Conservation (phyloP, 768 basidiomycete species). For the Mycena leptocephala region DNA sequence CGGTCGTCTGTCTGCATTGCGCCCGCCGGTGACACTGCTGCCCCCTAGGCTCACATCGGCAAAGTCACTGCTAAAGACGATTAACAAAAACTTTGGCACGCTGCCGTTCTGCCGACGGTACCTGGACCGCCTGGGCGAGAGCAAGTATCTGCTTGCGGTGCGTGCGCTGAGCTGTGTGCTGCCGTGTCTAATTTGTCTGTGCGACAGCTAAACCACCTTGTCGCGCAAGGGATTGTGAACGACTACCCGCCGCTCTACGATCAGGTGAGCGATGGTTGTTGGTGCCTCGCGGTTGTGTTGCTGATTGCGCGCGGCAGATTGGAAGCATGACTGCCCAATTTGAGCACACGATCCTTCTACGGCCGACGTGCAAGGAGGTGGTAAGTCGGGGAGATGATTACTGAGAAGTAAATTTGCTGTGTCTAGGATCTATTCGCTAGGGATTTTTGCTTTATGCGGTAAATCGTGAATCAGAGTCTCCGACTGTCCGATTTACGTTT, state of each 20-base stretch:
- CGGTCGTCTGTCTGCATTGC: not conserved
- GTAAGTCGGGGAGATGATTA: constrained; percentile 91
- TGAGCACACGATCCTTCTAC: constrained; percentile 89
- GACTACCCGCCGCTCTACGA: constrained; percentile 96
- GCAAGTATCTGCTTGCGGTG: constrained; percentile 93
- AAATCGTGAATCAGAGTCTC: too few relatives aligned
- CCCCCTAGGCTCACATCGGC: constrained; percentile 81
- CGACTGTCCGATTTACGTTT: too few relatives aligned
- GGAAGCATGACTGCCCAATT: constrained; percentile 36
- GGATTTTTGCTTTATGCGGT: too few relatives aligned
- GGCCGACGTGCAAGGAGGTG: constrained; percentile 89
- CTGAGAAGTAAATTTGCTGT: constrained; percentile 11
- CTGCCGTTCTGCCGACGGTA: constrained; percentile 97
- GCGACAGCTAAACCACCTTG: constrained; percentile 88
- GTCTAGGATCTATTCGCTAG: not conserved
- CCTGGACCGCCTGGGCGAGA: constrained; percentile 93
- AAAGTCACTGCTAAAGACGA: constrained; percentile 88
- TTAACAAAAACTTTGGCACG: constrained; percentile 95
- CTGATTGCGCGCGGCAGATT: constrained; percentile 15
- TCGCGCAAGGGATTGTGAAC: constrained; percentile 89
- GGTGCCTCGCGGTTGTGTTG: constrained; percentile 58
- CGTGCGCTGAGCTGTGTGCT: constrained; percentile 39
- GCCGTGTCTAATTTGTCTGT: not conserved
- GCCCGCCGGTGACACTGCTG: constrained; percentile 18
- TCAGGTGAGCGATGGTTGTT: constrained; percentile 90